Evolutionary conservation across 768 basidiomycete species (phyloP).

Genomic region (Calvatia gigantea): DNA sequence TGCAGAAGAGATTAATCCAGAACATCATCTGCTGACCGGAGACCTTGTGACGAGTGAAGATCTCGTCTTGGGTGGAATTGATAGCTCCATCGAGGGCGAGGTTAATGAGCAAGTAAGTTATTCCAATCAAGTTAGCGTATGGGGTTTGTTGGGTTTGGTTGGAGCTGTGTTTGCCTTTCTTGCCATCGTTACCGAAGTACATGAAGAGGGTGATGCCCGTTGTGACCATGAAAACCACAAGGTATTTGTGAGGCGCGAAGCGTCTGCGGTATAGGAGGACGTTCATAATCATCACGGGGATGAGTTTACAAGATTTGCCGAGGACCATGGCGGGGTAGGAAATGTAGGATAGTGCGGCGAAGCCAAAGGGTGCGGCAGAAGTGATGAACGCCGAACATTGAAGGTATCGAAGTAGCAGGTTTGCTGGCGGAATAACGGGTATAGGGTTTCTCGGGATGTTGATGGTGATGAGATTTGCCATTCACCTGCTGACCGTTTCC

Average conservation of each 20-base stretch:
- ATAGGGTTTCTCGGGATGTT: constrained; percentile 27
- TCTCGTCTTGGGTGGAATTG: constrained; percentile 96
- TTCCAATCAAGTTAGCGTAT: constrained; percentile 65
- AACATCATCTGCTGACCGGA: constrained; percentile 99
- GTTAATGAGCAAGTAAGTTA: constrained; percentile 78
- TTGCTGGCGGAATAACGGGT: constrained; percentile 36
- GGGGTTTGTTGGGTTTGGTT: constrained; percentile 30
- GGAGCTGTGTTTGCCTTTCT: constrained; percentile 34
- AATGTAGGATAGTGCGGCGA: constrained; percentile 91
- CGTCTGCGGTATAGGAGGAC: constrained; percentile 89
- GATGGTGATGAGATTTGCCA: constrained; percentile 28
- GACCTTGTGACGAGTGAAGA: constrained; percentile 74
- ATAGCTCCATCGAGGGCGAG: constrained; percentile 88
- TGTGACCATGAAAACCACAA: constrained; percentile 93
- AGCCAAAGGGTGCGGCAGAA: constrained; percentile 91
- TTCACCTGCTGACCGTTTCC: constrained; percentile 28
- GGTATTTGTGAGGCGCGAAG: constrained; percentile 93
- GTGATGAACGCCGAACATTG: constrained; percentile 89
- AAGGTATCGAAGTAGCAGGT: constrained; percentile 69
- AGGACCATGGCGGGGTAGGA: constrained; percentile 99
- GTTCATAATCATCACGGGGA: constrained; percentile 98
- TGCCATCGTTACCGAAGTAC: constrained; percentile 69
- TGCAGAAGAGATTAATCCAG: constrained; percentile 90
- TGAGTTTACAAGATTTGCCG: constrained; percentile 98
- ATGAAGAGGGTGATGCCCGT: constrained; percentile 91